Percentiles rank a stretch among this genome's conserved stretches.
Evolutionary conservation across 208 protist genomes (phyloP).

Genomic region (Leishmania gerbilli): DNA sequence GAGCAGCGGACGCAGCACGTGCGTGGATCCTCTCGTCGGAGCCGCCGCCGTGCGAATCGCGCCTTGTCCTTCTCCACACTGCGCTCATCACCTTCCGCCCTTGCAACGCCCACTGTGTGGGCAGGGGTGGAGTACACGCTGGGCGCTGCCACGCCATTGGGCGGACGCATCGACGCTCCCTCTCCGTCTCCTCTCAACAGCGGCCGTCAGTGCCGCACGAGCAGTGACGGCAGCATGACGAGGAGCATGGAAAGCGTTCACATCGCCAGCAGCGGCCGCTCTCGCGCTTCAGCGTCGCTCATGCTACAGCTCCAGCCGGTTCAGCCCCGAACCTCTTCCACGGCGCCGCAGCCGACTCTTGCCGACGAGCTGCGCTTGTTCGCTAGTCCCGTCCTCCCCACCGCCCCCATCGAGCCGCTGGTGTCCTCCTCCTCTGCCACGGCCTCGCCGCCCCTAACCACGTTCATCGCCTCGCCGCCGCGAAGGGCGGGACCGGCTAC

Average conservation of each 20-base stretch:
- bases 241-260: not conserved
- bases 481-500: not conserved
- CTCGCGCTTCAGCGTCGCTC: not conserved
- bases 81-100: constrained; percentile 17
- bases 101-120: not conserved
- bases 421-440: not conserved
- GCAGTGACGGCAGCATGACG: not conserved
- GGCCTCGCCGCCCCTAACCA: not conserved
- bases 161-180: not conserved
- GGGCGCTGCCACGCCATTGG: not conserved
- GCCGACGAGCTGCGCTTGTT: constrained; percentile 31
- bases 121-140: constrained; percentile 1
- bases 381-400: constrained; percentile 11
- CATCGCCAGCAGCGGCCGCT: not conserved
- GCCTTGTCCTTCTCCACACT: constrained; percentile 23
- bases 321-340: not conserved
- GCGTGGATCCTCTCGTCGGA: constrained; percentile 1
- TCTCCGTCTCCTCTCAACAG: constrained; percentile 11
- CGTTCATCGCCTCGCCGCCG: constrained; percentile 24
- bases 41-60: constrained; percentile 1
- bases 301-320: not conserved
- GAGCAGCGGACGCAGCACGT: not conserved
- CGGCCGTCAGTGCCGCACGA: constrained; percentile 3
- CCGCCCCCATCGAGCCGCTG: not conserved
- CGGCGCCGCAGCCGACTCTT: constrained; percentile 8